Evolutionary conservation across 23 red algal genomes (phyloP), one percentile per base, ranked within the genome.

Genomic region (Pyropia yezoensis): DNA sequence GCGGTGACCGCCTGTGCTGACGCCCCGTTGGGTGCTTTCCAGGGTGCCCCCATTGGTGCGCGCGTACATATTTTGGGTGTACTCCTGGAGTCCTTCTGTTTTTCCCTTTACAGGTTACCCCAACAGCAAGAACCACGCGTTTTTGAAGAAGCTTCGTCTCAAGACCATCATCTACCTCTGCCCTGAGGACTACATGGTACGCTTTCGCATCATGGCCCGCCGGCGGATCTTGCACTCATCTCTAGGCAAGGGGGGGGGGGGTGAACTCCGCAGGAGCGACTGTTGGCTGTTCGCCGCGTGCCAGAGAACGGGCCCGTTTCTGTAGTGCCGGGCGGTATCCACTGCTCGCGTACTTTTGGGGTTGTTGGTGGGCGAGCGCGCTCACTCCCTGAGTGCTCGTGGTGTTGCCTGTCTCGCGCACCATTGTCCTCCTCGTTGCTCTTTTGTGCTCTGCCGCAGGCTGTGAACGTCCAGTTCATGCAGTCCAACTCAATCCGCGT

Each of bases 161-260:
- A 90, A 91, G 33, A 98, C 86, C 56, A 75, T 98, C 30, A 75
- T 98, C 39, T 91, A 88, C 62, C 65, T 98, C 15, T 98, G 94
- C 29, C 80, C 87, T 0, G 94, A 98, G 59, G 81, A 98, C 18
- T 91, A 85, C 62, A 88, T 74, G 39, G 73, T 77, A 77, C 25
- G 73, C 26, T 6, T 18, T 13, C 5, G 6, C 50, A 4, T 19
- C 19, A 19, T 21, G n/a, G 39, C 18, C 1, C 33, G 50, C 50
- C 33, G 19, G 47, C 47, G 6, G 19, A 8, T 7, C 11, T 24
- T 66, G 18, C 18, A 24, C 33, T 33, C 30, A 6, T 33, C 6
- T 33, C 30, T 33, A 33, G 30, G 30, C n/a, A n/a, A n/a, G 30
- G 2, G 30, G 30, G 30, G 6, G 2, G 30, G 30, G 6, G 30